These are phyloP conservation scores for Aspergillus puulaauensis DNA, from an alignment of 2,329 filamentous ascomycete genomes.

Conservation along the genomic window DNA sequence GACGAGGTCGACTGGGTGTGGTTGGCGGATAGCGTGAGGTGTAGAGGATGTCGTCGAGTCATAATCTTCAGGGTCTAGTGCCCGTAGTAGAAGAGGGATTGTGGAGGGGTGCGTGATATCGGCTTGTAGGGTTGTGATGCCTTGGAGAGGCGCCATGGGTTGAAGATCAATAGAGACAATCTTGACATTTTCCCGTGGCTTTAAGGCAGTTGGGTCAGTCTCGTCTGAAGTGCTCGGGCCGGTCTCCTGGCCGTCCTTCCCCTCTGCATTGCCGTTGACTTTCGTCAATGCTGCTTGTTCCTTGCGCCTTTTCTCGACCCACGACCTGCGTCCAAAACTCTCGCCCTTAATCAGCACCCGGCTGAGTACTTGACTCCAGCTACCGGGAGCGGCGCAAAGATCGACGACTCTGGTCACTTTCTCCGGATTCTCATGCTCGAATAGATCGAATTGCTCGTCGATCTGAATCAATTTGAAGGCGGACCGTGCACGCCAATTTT, in stretches of 20 bases:
- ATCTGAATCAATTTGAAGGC: constrained; percentile 97
- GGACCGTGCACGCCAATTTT: constrained; percentile 94
- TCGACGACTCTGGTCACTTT: constrained; percentile 91
- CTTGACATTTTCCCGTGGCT: constrained; percentile 71
- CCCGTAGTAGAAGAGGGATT: constrained; percentile 80
- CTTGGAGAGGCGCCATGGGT: constrained; percentile 89
- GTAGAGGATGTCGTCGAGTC: constrained; percentile 35
- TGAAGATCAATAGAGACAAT: constrained; percentile 96
- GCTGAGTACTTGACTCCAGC: constrained; percentile 96
- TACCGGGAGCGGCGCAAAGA: constrained; percentile 90
- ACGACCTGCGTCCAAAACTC: constrained; percentile 79
- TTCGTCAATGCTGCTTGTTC: constrained; percentile 40
- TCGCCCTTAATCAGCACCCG: constrained; percentile 91
- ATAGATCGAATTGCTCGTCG: constrained; percentile 93
- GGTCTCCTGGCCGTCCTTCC: neutral
- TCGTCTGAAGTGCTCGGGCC: constrained; percentile 28
- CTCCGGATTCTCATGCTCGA: constrained; percentile 59
- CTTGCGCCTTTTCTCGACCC: constrained; percentile 77
- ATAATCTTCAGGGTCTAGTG: constrained; percentile 73
- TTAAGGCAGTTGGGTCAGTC: constrained; percentile 33
- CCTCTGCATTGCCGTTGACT: constrained; percentile 12
- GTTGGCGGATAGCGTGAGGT: constrained; percentile 52
- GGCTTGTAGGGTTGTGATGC: constrained; percentile 86
- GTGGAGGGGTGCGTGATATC: constrained; percentile 98
- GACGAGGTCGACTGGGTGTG: constrained; percentile 85